Base-by-base conservation (phyloP, 148 eudicot genomes). In the Diospyros lotus region DNA sequence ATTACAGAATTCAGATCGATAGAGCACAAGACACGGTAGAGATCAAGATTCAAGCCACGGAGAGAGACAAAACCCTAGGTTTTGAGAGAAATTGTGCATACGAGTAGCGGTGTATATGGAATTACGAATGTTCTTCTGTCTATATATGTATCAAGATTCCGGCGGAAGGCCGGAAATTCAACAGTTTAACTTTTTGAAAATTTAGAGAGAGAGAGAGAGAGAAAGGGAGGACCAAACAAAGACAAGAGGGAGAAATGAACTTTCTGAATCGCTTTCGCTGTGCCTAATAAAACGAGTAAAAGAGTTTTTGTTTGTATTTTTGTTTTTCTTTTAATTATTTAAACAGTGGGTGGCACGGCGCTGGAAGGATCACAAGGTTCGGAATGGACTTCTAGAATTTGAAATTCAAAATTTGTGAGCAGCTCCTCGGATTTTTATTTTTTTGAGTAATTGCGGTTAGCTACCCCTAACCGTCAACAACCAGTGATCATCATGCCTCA, bases 101-200 rank as follows among this genome's bases (percentile, higher is more conserved):
- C 2, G 15, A 61, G 4, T 9, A 9, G 46, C 10, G 64, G 44
- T 56, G 41, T 4, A 73, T 48, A 43, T 28, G 1, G 4, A 0
- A 41, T 17, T 14, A 11, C 50, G 5, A 51, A 55, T 48, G 9
- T 52, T 28, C 8, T 50, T 15, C 38, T 39, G 2, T 13, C 3
- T 48, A 11, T 50, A 11, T 44, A 2, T 12, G 54, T 38, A 4
- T 6, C 12, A 12, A 50, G 48, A 66, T 60, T 68, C 46, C 79
- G 68, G 79, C 73, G 73, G 6, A 59, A 44, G 66, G 73, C 73
- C 73, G 78, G 73, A 76, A 73, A 50, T 67, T 76, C 56, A 62
- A 54, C 42, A 65, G 73, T 58, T 51, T 40, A 72, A 72, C 43
- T 59, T 72, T 72, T 60, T 28, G 28, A 54, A 60, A 72, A 72